Evolutionary conservation across 2,329 filamentous ascomycete species (phyloP), one percentile per base, ranked within the genome.

Genomic region (Ascocoryne sarcoides): DNA sequence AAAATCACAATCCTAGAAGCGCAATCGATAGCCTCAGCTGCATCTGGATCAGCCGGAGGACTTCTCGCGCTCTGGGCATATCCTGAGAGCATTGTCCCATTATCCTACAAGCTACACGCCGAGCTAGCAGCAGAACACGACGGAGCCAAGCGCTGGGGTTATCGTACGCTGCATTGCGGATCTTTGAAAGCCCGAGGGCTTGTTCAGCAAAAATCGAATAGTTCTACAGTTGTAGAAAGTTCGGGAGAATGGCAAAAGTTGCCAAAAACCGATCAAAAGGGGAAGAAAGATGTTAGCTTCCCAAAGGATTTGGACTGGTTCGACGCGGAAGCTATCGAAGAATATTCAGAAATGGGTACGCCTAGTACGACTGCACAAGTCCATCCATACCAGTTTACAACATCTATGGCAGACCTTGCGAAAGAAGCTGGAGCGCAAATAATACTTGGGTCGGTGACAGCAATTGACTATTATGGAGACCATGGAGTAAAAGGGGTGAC

Each of bases 11-110:
- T 98, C 20, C 71, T 96, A 40, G 92, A 98, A 68, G 88, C 92
- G 1, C 79, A 79, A 3, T 72, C 79, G 32, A 81, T 96, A 49
- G 92, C 92, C 5, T 78, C 86, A n/a, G 90, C 85, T 17, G 90
- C 92, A 28, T 95, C 88, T 7, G 92, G 92, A 30, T 96, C 95
- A 65, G 90, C 92, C 0, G 92, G 92, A 12, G 92, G 92, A 1
- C 70, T 98, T 4, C 72, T 98, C 16, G 92, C 82, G 1, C 69
- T 89, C 12, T 96, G 90, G 88, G 92, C 90, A 1, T 95, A 95
- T 57, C 92, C 92, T 0, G 70, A 69, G 42, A 82, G 76, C 54
- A 77, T 96, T 29, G 90, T 95, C 0, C 85, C 85, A 0, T 68
- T 96, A 31, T 93, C 85, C 43, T 96, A 88, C 63, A 73, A 72